These are phyloP conservation scores for Solanum neorickii DNA, from an alignment of 257 asterid species.

Conservation along the genomic window DNA sequence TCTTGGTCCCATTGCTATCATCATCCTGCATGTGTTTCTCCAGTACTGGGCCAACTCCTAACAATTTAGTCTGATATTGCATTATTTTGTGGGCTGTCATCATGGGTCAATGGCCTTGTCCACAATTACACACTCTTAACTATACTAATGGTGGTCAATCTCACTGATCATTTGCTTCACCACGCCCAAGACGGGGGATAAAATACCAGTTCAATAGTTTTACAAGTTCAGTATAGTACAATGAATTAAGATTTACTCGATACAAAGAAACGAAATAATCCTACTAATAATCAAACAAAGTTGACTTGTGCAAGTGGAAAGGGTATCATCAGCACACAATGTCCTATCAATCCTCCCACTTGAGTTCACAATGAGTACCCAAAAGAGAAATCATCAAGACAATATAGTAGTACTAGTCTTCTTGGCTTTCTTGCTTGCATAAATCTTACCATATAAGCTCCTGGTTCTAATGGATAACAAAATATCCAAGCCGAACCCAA, in stretches of 20 bases:
- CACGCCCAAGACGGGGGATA: not conserved
- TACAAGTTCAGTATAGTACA: not conserved
- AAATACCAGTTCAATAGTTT: not conserved
- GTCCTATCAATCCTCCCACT: not conserved
- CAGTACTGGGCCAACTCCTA: not conserved
- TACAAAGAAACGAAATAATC: not conserved
- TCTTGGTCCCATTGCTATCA: not conserved
- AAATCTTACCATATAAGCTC: conserved; percentile 18
- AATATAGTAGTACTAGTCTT: conserved; percentile 4
- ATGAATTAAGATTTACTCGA: not conserved
- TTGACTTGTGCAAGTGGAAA: not conserved
- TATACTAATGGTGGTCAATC: not conserved
- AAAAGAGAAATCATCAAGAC: not conserved
- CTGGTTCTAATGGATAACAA: conserved; percentile 19
- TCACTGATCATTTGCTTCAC: not conserved
- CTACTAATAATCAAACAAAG: not conserved
- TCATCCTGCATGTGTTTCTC: not conserved
- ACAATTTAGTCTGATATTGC: not conserved
- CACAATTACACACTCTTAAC: not conserved
- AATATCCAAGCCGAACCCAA: conserved; percentile 30
- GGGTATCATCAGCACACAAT: not conserved
- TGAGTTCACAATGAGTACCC: not conserved
- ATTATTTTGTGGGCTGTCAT: not conserved
- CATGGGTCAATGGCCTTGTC: not conserved
- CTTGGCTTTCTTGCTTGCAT: conserved; percentile 19